A percentile compares a stretch with the other conserved stretches of the same genome.
These are phyloP conservation scores for Prunus mira DNA, from an alignment of 306 rosid genomes.

Conservation along the genomic window DNA sequence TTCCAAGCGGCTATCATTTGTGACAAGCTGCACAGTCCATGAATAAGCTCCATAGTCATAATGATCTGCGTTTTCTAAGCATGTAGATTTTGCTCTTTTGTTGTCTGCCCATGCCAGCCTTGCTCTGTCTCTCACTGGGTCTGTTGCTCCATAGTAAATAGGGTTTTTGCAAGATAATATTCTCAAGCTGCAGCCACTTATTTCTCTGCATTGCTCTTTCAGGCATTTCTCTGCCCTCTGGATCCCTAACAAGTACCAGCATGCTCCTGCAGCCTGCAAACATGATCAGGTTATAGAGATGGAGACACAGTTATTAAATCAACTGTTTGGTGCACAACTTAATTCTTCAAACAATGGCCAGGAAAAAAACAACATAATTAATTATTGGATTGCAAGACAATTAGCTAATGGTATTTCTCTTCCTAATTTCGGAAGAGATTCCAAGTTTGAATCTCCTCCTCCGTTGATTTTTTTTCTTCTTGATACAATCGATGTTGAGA, in stretches of 20 bases:
- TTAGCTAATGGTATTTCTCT: too few species aligned
- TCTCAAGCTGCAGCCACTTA: slow-evolving; percentile 45
- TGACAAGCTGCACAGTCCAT: slow-evolving; percentile 87
- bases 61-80: slow-evolving; percentile 54
- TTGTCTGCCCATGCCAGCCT: slow-evolving; percentile 65
- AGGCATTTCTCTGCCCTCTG: slow-evolving; percentile 80
- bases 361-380: too few species aligned
- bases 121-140: slow-evolving; percentile 39
- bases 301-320: too few species aligned
- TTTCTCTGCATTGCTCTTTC: slow-evolving; percentile 53
- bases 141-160: slow-evolving; percentile 55
- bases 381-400: too few species aligned
- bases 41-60: slow-evolving; percentile 70
- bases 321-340: too few species aligned
- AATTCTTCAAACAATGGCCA: background rate
- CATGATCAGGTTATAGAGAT: too few species aligned
- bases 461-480: too few species aligned
- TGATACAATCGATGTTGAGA: too few species aligned
- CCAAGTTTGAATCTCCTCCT: too few species aligned
- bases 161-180: slow-evolving; percentile 59
- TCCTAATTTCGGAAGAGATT: too few species aligned
- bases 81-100: slow-evolving; percentile 58
- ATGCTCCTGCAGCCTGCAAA: slow-evolving; percentile 93
- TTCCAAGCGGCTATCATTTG: slow-evolving; percentile 69
- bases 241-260: slow-evolving; percentile 90